Evolutionary conservation across 2,329 filamentous ascomycete species (phyloP), one percentile per base, ranked within the genome.

Genomic region (Arthrobotrys sinensis): DNA sequence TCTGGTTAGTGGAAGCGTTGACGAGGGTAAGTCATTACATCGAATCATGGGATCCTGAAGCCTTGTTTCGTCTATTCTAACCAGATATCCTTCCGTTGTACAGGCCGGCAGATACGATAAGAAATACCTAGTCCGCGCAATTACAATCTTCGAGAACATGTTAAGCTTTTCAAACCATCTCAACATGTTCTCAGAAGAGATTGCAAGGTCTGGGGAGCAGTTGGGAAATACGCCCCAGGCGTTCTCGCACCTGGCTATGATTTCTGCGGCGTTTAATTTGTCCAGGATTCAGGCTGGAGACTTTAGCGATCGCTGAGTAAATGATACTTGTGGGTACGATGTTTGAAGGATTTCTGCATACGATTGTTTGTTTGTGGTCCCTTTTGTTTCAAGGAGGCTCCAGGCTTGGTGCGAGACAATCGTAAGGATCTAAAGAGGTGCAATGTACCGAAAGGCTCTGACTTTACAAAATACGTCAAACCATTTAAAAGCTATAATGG

Each of bases 1-100:
- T 94, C 83, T 94, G 92, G 92, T 88, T 93, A 0, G 91, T 94
- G 11, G 92, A 94, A 84, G 91, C 92, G 24, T 87, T 94, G 84
- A 92, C 91, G 34, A 87, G 92, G 36, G 91, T 91, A 80, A 32
- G 40, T 24, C 11, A 40, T 48, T 36, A 16, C 16, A 40, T 60
- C 16, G 1, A 40, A 19, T 60, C 38, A 69, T 28, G 24, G 21
- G 50, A 28, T 57, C 53, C 52, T 11, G 12, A 28, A 57, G 19
- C 52, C 52, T 60, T 43, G 55, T 43, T 40, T 10, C 21, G 7
- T 19, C 3, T 46, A 4, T 36, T 24, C 43, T 64, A 55, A 64
- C 34, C 8, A 38, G 38, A 21, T 4, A n/a, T 16, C 32, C 16
- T 24, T 52, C 11, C 16, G 11, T 60, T 28, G 10, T 19, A 50